Evolutionary conservation across 148 eudicot genomes (phyloP), one percentile per base, ranked within the genome.

Genomic region (Polygonum maritimum): DNA sequence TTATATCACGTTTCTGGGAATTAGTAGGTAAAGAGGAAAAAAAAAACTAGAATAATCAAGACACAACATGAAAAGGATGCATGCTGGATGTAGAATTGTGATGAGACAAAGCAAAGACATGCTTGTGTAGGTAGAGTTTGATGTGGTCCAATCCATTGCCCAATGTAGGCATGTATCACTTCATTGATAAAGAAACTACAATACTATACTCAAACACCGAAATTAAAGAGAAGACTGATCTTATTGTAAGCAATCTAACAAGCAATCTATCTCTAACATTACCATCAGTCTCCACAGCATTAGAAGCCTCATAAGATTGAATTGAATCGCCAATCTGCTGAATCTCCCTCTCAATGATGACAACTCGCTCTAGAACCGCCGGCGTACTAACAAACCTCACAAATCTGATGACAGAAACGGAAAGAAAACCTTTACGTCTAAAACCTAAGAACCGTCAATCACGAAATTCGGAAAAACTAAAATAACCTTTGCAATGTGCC

Each of bases 351-450:
- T 92, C 96, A 51, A 84, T 87, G 3, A 88, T 85, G 58, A 90
- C 89, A 76, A 90, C 86, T 73, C 97, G 86, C 81, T 92, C 96
- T 51, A 92, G 84, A 74, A 92, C 87, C 75, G 90, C 97, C 0
- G 97, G 97, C 14, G 95, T 88, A 71, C 85, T 86, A 2, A 92
- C 91, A 80, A 92, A 92, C 71, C 88, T 89, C 82, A 92, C 97
- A 84, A 92, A 90, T 82, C 97, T 92, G 75, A 82, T 31, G 45
- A 71, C 19, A 47, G 14, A 13, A 65, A 12, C 4, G 70, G 31
- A 65, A 65, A 12, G 38, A 65, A 35, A 13, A 65, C 2, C 19
- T 7, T 51, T 70, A 76, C 54, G 11, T 58, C 35, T 48, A 55
- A 55, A n/a, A 19, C 21, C 26, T 55, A 55, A 8, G 9, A 18